Conservation (phyloP, 2,329 filamentous ascomycete species). For the Fusarium illudens region DNA sequence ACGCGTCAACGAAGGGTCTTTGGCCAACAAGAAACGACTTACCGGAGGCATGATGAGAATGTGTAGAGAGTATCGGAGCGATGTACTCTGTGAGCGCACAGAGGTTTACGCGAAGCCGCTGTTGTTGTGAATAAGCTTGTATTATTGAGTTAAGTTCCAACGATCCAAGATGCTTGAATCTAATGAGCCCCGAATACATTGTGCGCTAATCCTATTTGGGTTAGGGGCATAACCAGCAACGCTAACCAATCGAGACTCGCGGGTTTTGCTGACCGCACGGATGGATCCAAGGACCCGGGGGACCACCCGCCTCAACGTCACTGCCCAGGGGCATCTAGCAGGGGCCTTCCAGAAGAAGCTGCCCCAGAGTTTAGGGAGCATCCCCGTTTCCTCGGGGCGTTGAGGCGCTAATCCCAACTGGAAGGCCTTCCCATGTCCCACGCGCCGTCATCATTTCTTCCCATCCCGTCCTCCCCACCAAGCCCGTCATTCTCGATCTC, state of each 20-base stretch:
- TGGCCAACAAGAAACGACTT: conserved; percentile 55
- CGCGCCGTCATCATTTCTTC: conserved; percentile 25
- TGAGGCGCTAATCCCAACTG: conserved; percentile 41
- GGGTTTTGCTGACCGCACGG: conserved; percentile 34
- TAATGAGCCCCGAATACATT: background rate
- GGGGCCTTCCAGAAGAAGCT: conserved; percentile 33
- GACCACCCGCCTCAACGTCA: conserved; percentile 35
- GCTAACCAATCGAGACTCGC: conserved; percentile 30
- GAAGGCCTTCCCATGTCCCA: conserved; percentile 27
- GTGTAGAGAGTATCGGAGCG: accelerated
- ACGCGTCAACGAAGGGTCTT: conserved; percentile 20
- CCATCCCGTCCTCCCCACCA: conserved; percentile 28
- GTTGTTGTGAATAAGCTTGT: background rate
- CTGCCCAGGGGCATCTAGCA: conserved; percentile 27
- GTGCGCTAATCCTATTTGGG: background rate
- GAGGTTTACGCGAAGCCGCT: background rate
- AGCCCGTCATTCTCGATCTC: background rate
- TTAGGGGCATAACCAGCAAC: background rate
- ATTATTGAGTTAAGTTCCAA: conserved; percentile 8
- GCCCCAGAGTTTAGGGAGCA: conserved; percentile 31
- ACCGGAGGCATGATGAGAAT: conserved; percentile 64
- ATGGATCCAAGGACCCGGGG: conserved; percentile 1
- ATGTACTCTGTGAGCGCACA: background rate
- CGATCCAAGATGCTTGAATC: conserved; percentile 1
- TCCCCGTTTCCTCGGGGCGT: conserved; percentile 28